Base-by-base conservation (phyloP, 2,329 filamentous ascomycete genomes). In the Fusarium bactridioides region DNA sequence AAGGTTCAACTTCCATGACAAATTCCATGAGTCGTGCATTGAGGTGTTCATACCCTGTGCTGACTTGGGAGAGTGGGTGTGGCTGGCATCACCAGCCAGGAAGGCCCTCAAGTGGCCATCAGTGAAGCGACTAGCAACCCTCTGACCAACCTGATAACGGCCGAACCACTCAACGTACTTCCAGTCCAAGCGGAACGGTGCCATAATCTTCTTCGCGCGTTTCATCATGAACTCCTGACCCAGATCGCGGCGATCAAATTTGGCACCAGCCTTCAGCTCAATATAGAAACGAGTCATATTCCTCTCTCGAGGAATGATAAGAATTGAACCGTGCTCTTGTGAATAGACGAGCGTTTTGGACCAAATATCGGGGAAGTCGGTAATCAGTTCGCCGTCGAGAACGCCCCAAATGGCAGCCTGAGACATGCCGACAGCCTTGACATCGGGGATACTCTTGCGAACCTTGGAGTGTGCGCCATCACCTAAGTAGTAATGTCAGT, bases 351-450 rank as follows among this genome's bases (percentile, higher is more conserved):
- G 86, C 1, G 91, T 90, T 81, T 93, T 93, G 79, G 89, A 92
- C 91, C 91, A 93, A 54, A 93, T 87, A 75, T 93, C 91, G 3
- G 92, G 92, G 74, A 94, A 93, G 78, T 93, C 86, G 12, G 91
- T 93, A 47, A 91, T 88, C 15, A 93, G 82, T 78, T 90, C 88
- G 73, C 91, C 91, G 78, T 94, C 92, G 7, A 94, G 82, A 5
- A 94, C 91, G 61, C 91, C 92, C 92, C 92, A 94, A 40, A 88
- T 84, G 25, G 86, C 84, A 18, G 84, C 81, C 67, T 86, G 84
- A 15, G 90, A 88, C 77, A 86, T 80, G 56, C 85, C 85, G 29
- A 90, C 85, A 8, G 89, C 87, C 70, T 90, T 84, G 50, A 80
- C 86, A 78, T 83, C 83, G 73, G 82, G 87, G 57, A 93, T 92